Evolutionary conservation across 2,329 filamentous ascomycete genomes (phyloP).

Genomic region (Botrytis elliptica): DNA sequence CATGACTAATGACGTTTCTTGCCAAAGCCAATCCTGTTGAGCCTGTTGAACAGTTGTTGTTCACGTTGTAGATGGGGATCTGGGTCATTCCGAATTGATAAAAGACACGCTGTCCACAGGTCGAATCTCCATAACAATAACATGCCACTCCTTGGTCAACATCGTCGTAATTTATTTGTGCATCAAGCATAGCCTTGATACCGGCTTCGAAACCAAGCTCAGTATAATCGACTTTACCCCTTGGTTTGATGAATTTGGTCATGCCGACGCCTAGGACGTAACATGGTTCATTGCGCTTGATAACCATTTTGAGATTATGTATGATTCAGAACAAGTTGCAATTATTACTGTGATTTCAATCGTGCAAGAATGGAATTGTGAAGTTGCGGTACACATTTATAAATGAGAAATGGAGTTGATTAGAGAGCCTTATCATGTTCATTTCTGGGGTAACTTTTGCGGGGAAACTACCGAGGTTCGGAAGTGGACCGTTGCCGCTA

Average conservation of each 20-base stretch:
- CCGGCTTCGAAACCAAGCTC: conserved; percentile 92
- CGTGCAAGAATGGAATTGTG: no score
- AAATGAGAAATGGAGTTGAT: not conserved
- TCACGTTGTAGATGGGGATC: conserved; percentile 96
- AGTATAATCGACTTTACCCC: conserved; percentile 90
- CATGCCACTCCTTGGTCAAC: conserved; percentile 95
- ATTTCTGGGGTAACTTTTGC: conserved; percentile 7
- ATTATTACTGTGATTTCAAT: not conserved
- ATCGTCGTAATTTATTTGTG: conserved; percentile 93
- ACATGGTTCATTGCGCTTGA: conserved; percentile 44
- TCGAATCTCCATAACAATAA: conserved; percentile 96
- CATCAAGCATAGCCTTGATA: conserved; percentile 55
- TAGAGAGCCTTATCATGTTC: not conserved
- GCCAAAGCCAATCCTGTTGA: conserved; percentile 86
- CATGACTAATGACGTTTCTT: conserved; percentile 73
- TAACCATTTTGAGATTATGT: conserved; percentile 26
- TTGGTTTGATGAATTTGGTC: conserved; percentile 98
- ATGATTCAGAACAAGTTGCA: not conserved
- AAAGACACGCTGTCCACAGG: conserved; percentile 93
- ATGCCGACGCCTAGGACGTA: conserved; percentile 98
- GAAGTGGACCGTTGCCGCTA: not conserved
- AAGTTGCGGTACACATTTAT: not conserved
- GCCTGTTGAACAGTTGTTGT: conserved; percentile 98
- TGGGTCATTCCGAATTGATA: conserved; percentile 98
- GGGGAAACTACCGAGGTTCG: conserved; percentile 14